Evolutionary conservation across 306 rosid genomes (phyloP), one percentile per base, ranked within the genome.

Genomic region (Cucumis cinereus): DNA sequence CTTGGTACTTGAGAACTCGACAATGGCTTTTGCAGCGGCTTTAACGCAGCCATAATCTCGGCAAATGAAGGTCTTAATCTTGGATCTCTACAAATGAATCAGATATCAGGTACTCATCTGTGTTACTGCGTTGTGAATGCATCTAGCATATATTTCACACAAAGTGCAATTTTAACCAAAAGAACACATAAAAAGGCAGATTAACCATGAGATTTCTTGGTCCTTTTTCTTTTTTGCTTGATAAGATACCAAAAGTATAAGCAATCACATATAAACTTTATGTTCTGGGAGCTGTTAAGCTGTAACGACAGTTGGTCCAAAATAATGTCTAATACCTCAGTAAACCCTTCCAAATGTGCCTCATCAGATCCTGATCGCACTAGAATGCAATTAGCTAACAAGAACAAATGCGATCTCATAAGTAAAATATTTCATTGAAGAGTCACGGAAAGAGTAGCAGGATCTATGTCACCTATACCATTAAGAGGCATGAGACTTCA

Each of bases 1-100:
- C 90, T 84, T 20, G 86, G 83, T 62, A 74, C 89, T 79, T 86
- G 94, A 69, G 94, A 80, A 77, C 90, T 79, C 7, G 17, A 40
- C 22, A 86, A 20, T 10, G 97, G 87, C 90, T 87, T 94, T 87
- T 90, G 99, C 79, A 94, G 82, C 5, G 93, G 96, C 83, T 88
- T 94, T 81, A 92, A 85, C 53, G 93, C 84, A 7, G 97, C 95
- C 95, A 94, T 86, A 86, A 94, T 91, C 87, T 94, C 97, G 2
- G 90, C 84, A 86, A 94, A 94, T 10, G 99, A 77, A 35, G 99
- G 99, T 81, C 99, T 90, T 85, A 89, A 77, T 79, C 77, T 94
- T 56, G 99, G 88, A 85, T 94, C 97, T 77, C 99, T 94, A 77
- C 77, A 78, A 80, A 85, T 59, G 54, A 54, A 54, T 77, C 40